Conservation (phyloP, 2,329 filamentous ascomycete genomes). For the Rugonectria rugulosa region DNA sequence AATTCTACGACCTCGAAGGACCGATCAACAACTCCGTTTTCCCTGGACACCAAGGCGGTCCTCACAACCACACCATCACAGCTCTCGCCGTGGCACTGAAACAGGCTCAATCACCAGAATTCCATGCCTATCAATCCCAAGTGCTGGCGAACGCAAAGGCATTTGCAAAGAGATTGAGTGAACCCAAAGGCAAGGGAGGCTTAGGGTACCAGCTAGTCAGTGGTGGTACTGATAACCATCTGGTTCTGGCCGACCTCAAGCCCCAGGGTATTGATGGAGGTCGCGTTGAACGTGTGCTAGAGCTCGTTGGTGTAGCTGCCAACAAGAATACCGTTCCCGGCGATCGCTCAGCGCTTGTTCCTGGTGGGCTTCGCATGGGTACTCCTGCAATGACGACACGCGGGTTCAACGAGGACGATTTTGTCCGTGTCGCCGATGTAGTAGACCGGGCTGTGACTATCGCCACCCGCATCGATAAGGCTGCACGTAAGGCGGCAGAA, state of each 20-base stretch:
- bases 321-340: slow-evolving; percentile 99
- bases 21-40: slow-evolving; percentile 98
- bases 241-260: slow-evolving; percentile 92
- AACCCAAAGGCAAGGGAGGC: slow-evolving; percentile 75
- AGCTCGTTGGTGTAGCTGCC: slow-evolving; percentile 93
- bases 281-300: slow-evolving; percentile 87
- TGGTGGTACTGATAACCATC: slow-evolving; percentile 96
- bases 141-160: slow-evolving; percentile 92
- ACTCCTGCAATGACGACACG: slow-evolving; percentile 98
- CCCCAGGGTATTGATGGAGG: slow-evolving; percentile 87
- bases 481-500: slow-evolving; percentile 72
- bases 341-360: slow-evolving; percentile 91
- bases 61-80: slow-evolving; percentile 99
- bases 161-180: slow-evolving; percentile 73
- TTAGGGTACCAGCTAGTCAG: slow-evolving; percentile 90
- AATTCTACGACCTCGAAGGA: slow-evolving; percentile 87
- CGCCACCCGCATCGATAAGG: slow-evolving; percentile 77
- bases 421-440: slow-evolving; percentile 83
- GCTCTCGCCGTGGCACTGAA: slow-evolving; percentile 93
- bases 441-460: slow-evolving; percentile 85
- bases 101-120: slow-evolving; percentile 88
- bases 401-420: slow-evolving; percentile 90
- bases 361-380: slow-evolving; percentile 91
- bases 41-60: slow-evolving; percentile 96
- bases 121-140: slow-evolving; percentile 89